These are phyloP conservation scores for Hypoxylon sp. DNA, from an alignment of 2,329 filamentous ascomycete species.

Conservation along the genomic window DNA sequence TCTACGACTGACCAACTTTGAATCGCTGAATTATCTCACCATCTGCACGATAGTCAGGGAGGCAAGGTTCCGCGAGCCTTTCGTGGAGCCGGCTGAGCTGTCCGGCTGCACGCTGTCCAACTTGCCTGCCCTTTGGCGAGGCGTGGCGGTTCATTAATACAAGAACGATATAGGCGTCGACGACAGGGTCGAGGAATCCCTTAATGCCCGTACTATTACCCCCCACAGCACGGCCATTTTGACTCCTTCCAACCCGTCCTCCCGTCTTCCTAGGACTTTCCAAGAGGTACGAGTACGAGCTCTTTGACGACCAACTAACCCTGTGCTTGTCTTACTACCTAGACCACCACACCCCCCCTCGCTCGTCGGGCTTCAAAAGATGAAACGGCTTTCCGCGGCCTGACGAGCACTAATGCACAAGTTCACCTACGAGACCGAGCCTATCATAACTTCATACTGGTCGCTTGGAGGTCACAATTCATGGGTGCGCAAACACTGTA, in stretches of 20 bases:
- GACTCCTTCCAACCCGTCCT: neutral
- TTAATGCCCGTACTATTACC: slow-evolving; percentile 44
- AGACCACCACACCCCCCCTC: slow-evolving; percentile 25
- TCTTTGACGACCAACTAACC: slow-evolving; percentile 17
- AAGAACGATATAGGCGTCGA: slow-evolving; percentile 44
- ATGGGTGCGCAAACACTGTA: slow-evolving; percentile 22
- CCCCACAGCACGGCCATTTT: slow-evolving; percentile 30
- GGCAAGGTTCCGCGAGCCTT: slow-evolving; percentile 35
- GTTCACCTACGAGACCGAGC: slow-evolving; percentile 14
- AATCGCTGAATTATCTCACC: slow-evolving; percentile 37
- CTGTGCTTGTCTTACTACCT: slow-evolving; percentile 33
- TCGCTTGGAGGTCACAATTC: slow-evolving; percentile 9
- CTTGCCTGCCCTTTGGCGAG: slow-evolving; percentile 32
- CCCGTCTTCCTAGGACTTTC: slow-evolving; percentile 17
- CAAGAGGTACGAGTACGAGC: slow-evolving; percentile 29
- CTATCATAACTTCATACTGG: slow-evolving; percentile 10
- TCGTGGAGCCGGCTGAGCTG: slow-evolving; percentile 43
- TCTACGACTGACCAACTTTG: slow-evolving; percentile 28
- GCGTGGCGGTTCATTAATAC: slow-evolving; percentile 44
- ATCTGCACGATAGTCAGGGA: slow-evolving; percentile 37
- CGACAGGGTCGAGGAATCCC: slow-evolving; percentile 44
- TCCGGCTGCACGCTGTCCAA: slow-evolving; percentile 35
- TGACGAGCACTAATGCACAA: slow-evolving; percentile 31
- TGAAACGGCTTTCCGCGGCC: slow-evolving; percentile 24
- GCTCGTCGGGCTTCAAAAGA: slow-evolving; percentile 37